Percentiles rank a stretch among this genome's conserved stretches.
Evolutionary conservation across 192 early-diverging fungal genomes (phyloP).

Genomic region (Allomyces arbusculus): DNA sequence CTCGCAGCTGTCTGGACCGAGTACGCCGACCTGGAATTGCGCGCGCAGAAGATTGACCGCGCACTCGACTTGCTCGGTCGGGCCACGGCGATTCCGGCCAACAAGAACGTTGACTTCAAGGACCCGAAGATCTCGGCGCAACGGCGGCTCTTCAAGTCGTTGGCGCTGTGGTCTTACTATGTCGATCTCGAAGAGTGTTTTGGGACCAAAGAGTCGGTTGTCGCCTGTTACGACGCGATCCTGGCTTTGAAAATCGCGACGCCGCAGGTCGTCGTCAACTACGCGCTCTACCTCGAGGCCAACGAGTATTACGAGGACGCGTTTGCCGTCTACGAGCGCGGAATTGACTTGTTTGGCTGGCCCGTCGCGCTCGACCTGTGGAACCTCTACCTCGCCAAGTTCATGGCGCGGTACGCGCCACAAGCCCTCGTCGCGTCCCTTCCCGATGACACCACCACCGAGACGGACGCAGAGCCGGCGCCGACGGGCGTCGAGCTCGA

Average conservation of each 20-base stretch:
- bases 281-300: conserved; percentile 73
- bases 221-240: conserved; percentile 73
- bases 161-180: conserved; percentile 79
- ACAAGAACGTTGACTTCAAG: conserved; percentile 42
- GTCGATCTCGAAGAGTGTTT: conserved; percentile 87
- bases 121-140: conserved; percentile 65
- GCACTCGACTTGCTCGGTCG: conserved; percentile 67
- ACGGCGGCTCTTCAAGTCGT: conserved; percentile 61
- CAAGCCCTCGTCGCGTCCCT: not conserved
- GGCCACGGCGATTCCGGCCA: conserved; percentile 46
- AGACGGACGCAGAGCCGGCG: not conserved
- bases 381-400: conserved; percentile 82
- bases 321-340: conserved; percentile 87
- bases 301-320: conserved; percentile 82
- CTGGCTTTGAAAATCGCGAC: conserved; percentile 85
- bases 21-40: conserved; percentile 75
- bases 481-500: conserved; percentile 39
- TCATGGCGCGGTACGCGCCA: conserved; percentile 51
- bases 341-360: conserved; percentile 86
- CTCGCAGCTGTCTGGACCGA: conserved; percentile 74
- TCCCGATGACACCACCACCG: not conserved
- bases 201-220: conserved; percentile 57
- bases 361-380: conserved; percentile 94
- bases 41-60: conserved; percentile 36
- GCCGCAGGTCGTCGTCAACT: conserved; percentile 91